phyloP scores from a whole-genome alignment of 352 stramenopile genomes.

The Phytopythium chamaehyphon region DNA sequence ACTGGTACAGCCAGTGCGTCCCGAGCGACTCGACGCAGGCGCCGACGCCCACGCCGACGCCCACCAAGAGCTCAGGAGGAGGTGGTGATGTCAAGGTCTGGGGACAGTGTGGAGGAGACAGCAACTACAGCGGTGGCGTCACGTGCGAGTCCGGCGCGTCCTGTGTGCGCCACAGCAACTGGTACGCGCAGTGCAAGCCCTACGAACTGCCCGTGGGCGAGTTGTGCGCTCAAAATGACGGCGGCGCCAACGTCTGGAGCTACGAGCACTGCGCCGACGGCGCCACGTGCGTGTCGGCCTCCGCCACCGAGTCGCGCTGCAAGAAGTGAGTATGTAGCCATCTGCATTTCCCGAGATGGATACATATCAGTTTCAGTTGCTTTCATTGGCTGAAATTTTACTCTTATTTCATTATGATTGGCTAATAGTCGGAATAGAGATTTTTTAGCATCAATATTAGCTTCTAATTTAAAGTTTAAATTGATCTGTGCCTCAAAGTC shows the following conservation, averaged over 20 bases:
- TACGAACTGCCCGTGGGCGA: constrained; percentile 8
- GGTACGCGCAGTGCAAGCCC: constrained; percentile 27
- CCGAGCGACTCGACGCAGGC: not conserved
- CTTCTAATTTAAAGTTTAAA: too few species aligned
- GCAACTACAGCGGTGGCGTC: constrained; percentile 10
- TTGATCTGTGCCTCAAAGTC: too few species aligned
- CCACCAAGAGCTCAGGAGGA: too few species aligned
- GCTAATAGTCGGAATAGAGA: too few species aligned
- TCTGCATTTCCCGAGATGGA: constrained; percentile 24
- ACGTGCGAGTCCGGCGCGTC: constrained; percentile 14
- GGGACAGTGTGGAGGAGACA: constrained; percentile 24
- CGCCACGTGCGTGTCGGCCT: constrained; percentile 5
- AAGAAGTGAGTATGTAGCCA: constrained; percentile 1
- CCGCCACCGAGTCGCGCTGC: constrained; percentile 9
- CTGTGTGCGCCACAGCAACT: constrained; percentile 22
- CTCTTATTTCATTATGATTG: too few species aligned
- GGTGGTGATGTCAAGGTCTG: constrained; percentile 9
- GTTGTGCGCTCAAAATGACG: constrained; percentile 11
- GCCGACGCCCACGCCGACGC: not conserved
- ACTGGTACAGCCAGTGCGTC: constrained; percentile 25
- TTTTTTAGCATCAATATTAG: too few species aligned
- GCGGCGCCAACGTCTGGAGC: constrained; percentile 12
- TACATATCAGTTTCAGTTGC: too few species aligned
- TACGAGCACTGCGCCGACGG: constrained; percentile 12
- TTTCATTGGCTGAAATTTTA: too few species aligned